Evolutionary conservation across 768 basidiomycete genomes (phyloP), one percentile per base, ranked within the genome.

Genomic region (Suillus variegatus): DNA sequence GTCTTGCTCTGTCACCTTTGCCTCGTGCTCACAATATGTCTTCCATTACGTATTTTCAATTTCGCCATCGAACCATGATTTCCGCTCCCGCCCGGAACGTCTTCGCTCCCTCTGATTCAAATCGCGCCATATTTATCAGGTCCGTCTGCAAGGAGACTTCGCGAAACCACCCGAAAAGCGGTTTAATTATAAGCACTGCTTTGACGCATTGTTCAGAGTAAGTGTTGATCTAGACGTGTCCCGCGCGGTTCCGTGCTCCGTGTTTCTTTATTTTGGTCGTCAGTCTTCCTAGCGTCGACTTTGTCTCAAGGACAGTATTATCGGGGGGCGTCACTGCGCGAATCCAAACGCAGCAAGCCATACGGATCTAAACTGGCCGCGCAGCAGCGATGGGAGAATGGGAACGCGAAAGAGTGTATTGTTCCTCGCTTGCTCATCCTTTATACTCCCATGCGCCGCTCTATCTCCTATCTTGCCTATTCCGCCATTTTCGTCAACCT

Each of bases 131-230:
- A 13, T 60, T 25, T 28, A 32, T 70, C 66, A 85, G 82, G 84
- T 95, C 51, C 90, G 95, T 62, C 83, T 97, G 66, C 95, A 96
- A 77, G 94, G 91, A 44, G 95, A 97, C 77, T 90, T 92, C 70
- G 94, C 93, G 7, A 96, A 95, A 75, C 86, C 92, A 1, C 88
- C 89, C 10, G 93, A 93, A 79, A 92, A 93, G 76, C 84, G 92
- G 52, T 91, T 95, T 80, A 93, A 93, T 71, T 97, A 97, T 76
- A 93, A 92, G 79, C 85, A 96, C 75, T 92, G 90, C 69, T 86
- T 96, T 62, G 94, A 96, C 79, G 95, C 94, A 0, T 80, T 97
- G 16, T 92, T 88, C 79, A 81, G 93, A 62, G 93, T 94, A 74
- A 78, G 90, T 84, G 14, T 7, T 40, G 14, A 25, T 25, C 6